Percentiles rank a stretch among this genome's conserved stretches.
phyloP scores from a whole-genome alignment of 495 filamentous ascomycete genomes.

The Xylaria venustula region DNA sequence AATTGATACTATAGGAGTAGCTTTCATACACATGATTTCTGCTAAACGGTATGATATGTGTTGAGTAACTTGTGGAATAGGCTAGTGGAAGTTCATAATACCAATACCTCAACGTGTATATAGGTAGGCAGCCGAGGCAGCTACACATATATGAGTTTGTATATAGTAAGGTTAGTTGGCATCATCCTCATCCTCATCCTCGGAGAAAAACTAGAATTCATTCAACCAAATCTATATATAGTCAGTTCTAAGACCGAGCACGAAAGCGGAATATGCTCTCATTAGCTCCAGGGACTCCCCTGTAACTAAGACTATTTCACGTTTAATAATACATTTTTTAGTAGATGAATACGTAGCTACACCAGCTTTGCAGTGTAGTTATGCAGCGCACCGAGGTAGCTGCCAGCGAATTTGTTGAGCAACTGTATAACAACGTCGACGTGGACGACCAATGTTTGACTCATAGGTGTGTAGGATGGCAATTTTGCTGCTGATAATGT shows the following conservation, averaged over 20 bases:
- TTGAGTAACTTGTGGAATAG: no score
- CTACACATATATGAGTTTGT: no score
- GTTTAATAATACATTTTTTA: neutral
- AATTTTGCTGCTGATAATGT: neutral
- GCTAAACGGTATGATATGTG: no score
- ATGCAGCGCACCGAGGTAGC: no score
- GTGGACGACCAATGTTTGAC: neutral
- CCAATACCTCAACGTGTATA: no score
- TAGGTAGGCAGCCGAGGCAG: no score
- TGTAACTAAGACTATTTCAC: neutral
- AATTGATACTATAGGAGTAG: no score
- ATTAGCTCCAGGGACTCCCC: neutral
- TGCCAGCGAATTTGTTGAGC: no score
- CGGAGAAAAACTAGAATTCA: neutral
- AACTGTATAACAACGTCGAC: neutral
- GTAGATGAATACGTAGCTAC: no score
- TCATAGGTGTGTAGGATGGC: neutral
- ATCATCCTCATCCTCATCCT: neutral
- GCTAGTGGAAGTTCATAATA: no score
- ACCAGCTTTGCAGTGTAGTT: no score
- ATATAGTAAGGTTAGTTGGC: neutral
- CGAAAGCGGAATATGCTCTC: slow-evolving; percentile 3
- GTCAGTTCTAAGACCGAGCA: neutral
- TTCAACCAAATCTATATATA: slow-evolving; percentile 14
- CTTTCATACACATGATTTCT: no score